These are phyloP conservation scores for Acmispon strigosus DNA, from an alignment of 306 rosid species.

Conservation along the genomic window DNA sequence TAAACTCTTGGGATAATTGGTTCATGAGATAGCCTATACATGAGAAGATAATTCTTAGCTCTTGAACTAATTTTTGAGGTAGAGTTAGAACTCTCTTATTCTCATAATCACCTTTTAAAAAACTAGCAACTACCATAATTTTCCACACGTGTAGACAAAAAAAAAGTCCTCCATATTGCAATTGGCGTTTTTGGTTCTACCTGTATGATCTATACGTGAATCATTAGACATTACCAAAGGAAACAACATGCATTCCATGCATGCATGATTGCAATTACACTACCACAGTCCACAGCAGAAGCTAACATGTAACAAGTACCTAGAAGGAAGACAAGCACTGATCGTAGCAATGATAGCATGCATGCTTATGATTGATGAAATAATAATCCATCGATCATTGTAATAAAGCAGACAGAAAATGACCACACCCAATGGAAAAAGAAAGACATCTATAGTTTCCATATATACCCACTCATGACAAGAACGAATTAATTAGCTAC, in stretches of 20 bases:
- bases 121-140: too few species aligned
- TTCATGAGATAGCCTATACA: too few species aligned
- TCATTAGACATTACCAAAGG: not conserved
- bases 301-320: conserved; percentile 17
- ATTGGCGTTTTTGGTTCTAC: not conserved
- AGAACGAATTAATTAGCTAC: not conserved
- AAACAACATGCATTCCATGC: not conserved
- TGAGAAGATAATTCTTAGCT: too few species aligned
- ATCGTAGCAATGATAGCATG: conserved; percentile 10
- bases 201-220: conserved; percentile 5
- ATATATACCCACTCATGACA: not conserved
- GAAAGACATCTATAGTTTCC: not conserved
- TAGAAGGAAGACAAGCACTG: not conserved
- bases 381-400: not conserved
- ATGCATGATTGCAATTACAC: not conserved
- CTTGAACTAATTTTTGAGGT: too few species aligned
- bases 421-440: conserved; percentile 1
- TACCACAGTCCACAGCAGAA: not conserved
- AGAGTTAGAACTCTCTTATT: too few species aligned
- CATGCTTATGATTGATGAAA: conserved; percentile 26
- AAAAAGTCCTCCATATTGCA: not conserved
- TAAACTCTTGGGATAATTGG: too few species aligned
- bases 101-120: too few species aligned
- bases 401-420: conserved; percentile 15
- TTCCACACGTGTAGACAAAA: too few species aligned